Base-by-base conservation (phyloP, 805 yeast genomes). In the Kodamaea restingae region DNA sequence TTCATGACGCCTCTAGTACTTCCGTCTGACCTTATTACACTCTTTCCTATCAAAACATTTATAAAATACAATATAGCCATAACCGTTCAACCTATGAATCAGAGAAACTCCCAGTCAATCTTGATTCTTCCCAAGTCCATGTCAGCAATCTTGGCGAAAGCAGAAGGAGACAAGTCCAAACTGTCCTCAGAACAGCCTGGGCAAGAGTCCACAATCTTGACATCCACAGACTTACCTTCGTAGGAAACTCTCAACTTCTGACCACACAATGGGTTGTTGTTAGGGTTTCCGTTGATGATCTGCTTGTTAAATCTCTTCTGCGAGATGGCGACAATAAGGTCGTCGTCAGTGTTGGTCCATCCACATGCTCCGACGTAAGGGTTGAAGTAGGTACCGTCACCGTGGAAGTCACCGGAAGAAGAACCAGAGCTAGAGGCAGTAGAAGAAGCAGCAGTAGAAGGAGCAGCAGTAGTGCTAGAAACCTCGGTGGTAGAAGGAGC, bases 151-250 rank as follows among this genome's bases (percentile, higher is more conserved):
- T 62, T 50, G 27, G 59, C 39, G 53, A 80, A 79, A 4, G 84
- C 84, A 41, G 74, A 52, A 7, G 83, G 83, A n/a, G 82, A 74
- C 41, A 80, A 65, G 50, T 79, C 84, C 43, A 79, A 70, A 49
- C 70, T 76, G 42, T 73, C 55, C 36, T 58, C 52, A 18, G 56
- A 46, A 52, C 84, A 80, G 17, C 76, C 81, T 39, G 63, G 73
- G 60, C 84, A 80, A 46, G 71, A 61, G 58, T 79, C 84, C 28
- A 67, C 73, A 36, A 78, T 78, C 15, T 73, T 71, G 35, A 79
- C 84, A 32, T 63, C 67, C 42, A 77, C 81, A 11, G 77, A 60
- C 52, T 73, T 73, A 36, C 74, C 78, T 41, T 60, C 58, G 50
- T 69, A 71, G 50, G 49, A 50, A 26, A 76, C 75, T 35, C 57